A percentile compares a stretch with the other conserved stretches of the same genome.
Conservation (phyloP, 345 rosid genomes). For the Cardamine occulta region DNA sequence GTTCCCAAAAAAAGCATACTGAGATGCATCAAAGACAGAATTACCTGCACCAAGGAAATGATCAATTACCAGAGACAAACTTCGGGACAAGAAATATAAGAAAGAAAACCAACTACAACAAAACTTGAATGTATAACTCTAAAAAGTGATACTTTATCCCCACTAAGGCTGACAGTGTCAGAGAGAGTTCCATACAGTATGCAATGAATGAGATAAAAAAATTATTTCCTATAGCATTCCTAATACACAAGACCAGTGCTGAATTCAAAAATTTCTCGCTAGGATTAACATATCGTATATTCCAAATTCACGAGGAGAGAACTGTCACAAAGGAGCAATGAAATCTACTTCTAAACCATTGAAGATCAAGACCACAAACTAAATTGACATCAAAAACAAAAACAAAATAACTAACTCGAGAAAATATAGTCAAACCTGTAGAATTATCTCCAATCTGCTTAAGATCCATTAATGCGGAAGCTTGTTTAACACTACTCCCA, state of each 20-base stretch:
- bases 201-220: background rate
- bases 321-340: background rate
- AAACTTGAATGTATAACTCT: constrained; percentile 2
- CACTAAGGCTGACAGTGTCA: background rate
- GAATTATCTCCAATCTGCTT: constrained; percentile 53
- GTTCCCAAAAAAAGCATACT: constrained; percentile 89
- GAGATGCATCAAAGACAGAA: constrained; percentile 86
- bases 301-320: background rate
- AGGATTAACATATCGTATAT: background rate
- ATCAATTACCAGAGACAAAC: background rate
- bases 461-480: constrained; percentile 47
- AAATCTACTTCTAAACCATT: background rate
- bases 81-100: background rate
- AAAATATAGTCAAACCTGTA: constrained; percentile 48
- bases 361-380: background rate
- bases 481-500: constrained; percentile 43
- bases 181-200: background rate
- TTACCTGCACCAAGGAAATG: constrained; percentile 45
- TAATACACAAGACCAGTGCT: background rate
- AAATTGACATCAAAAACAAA: background rate
- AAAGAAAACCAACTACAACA: background rate
- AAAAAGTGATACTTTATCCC: background rate
- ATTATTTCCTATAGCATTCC: background rate
- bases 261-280: background rate
- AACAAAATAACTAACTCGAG: background rate